These are phyloP conservation scores for Sarocladiaceae sp. DNA, from an alignment of 2,329 filamentous ascomycete genomes.

Conservation along the genomic window DNA sequence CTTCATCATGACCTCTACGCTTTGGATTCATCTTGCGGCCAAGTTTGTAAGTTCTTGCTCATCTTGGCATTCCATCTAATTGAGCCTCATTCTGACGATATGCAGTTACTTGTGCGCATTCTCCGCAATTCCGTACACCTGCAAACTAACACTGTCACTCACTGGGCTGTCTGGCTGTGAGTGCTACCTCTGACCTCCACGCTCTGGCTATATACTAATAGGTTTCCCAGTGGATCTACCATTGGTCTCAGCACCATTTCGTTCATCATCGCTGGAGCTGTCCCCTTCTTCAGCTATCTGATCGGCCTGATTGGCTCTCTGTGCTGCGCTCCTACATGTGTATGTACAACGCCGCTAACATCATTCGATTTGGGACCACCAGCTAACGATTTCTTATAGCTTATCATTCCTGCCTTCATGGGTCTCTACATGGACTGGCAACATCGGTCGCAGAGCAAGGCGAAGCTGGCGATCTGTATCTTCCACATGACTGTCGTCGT, in stretches of 20 bases:
- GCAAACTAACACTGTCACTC: neutral
- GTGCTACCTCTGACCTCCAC: too few species aligned
- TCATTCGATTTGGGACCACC: too few species aligned
- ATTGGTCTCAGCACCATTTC: conserved; percentile 14
- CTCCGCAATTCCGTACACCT: neutral
- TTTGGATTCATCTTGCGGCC: conserved; percentile 23
- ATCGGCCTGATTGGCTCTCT: conserved; percentile 18
- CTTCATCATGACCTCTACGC: conserved; percentile 19
- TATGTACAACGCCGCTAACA: conserved; percentile 11
- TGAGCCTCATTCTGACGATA: too few species aligned
- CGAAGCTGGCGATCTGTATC: conserved; percentile 6
- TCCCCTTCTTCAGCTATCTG: conserved; percentile 20
- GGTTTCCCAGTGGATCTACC: conserved; percentile 15
- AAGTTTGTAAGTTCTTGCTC: conserved; percentile 17
- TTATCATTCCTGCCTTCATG: conserved; percentile 20
- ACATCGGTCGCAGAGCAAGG: conserved; percentile 12
- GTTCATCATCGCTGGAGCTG: conserved; percentile 17
- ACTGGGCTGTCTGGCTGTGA: conserved; percentile 13
- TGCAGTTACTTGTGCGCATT: conserved; percentile 18
- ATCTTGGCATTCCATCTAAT: conserved; percentile 12
- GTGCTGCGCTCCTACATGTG: conserved; percentile 22
- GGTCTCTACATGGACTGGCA: conserved; percentile 17
- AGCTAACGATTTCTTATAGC: too few species aligned
- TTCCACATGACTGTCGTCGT: conserved; percentile 18
- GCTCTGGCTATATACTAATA: too few species aligned